These are phyloP conservation scores for Globisporangium cederbergense DNA, from an alignment of 352 stramenopile genomes.

Conservation along the genomic window DNA sequence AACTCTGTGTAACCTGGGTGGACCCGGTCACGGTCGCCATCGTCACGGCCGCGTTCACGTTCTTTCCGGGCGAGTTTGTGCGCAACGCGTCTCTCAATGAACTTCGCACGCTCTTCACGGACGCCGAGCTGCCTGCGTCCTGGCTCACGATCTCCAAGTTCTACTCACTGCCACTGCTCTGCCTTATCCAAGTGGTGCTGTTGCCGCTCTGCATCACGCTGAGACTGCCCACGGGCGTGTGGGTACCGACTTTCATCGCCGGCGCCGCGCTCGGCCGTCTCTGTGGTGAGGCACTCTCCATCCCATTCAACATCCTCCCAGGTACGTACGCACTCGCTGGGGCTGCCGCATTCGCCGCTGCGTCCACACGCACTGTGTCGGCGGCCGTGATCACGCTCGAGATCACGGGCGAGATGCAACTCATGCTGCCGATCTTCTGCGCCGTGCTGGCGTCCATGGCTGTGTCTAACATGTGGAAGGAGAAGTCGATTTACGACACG, in stretches of 20 bases:
- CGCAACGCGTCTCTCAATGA: constrained; percentile 54
- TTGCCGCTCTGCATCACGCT: constrained; percentile 83
- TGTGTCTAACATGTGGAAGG: constrained; percentile 53
- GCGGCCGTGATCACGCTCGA: constrained; percentile 86
- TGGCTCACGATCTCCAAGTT: constrained; percentile 68
- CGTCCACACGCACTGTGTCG: constrained; percentile 73
- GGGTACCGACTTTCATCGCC: constrained; percentile 82
- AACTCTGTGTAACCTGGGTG: constrained; percentile 53
- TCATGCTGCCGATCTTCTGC: constrained; percentile 84
- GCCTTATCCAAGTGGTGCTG: constrained; percentile 51
- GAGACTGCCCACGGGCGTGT: constrained; percentile 77
- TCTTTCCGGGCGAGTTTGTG: constrained; percentile 67
- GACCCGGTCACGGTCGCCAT: constrained; percentile 65
- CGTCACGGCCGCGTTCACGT: constrained; percentile 62
- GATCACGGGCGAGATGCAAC: constrained; percentile 76
- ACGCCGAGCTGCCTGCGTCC: constrained; percentile 32
- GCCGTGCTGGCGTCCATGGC: constrained; percentile 65
- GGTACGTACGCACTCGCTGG: constrained; percentile 79
- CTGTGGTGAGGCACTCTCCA: constrained; percentile 57
- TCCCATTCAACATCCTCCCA: constrained; percentile 32
- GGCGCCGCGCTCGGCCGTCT: constrained; percentile 77
- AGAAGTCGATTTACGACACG: constrained; percentile 86
- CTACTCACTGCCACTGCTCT: constrained; percentile 52
- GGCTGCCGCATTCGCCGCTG: constrained; percentile 64
- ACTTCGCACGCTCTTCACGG: constrained; percentile 60